A percentile compares a stretch with the other conserved stretches of the same genome.
Evolutionary conservation across 352 stramenopile genomes (phyloP).

Genomic region (Phytophthora foliorum): DNA sequence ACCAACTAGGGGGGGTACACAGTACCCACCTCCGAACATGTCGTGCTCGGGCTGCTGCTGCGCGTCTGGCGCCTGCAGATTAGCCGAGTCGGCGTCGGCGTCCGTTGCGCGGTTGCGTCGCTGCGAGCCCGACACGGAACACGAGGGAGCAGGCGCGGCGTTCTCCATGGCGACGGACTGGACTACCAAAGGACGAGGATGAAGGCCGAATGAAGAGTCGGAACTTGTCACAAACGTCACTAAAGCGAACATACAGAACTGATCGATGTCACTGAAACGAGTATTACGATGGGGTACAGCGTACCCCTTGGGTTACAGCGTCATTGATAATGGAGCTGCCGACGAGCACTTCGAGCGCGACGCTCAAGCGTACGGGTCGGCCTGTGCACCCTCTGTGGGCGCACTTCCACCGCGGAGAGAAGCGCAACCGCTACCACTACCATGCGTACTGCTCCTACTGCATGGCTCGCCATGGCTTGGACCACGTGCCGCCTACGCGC

Average conservation of each 20-base stretch:
- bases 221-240: slow-evolving; percentile 5
- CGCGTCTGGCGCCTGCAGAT: slow-evolving; percentile 21
- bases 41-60: slow-evolving; percentile 64
- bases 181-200: slow-evolving; percentile 11
- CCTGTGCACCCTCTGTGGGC: slow-evolving; percentile 82
- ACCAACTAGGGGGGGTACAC: no score
- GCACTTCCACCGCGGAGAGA: slow-evolving; percentile 87
- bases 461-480: slow-evolving; percentile 60
- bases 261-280: slow-evolving; percentile 25
- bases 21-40: slow-evolving; percentile 82
- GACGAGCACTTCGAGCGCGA: slow-evolving; percentile 1
- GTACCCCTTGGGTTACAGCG: neutral
- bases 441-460: slow-evolving; percentile 88
- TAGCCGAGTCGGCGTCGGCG: slow-evolving; percentile 21
- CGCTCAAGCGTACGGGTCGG: slow-evolving; percentile 72
- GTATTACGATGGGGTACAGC: slow-evolving; percentile 3
- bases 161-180: slow-evolving; percentile 46
- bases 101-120: slow-evolving; percentile 27
- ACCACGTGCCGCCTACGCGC: slow-evolving; percentile 72
- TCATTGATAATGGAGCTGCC: slow-evolving; percentile 25
- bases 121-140: slow-evolving; percentile 48
- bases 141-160: slow-evolving; percentile 40
- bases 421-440: slow-evolving; percentile 89
- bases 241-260: neutral
- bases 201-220: slow-evolving; percentile 31